Conservation (phyloP, 2,329 filamentous ascomycete species). For the Aspergillus melleus region DNA sequence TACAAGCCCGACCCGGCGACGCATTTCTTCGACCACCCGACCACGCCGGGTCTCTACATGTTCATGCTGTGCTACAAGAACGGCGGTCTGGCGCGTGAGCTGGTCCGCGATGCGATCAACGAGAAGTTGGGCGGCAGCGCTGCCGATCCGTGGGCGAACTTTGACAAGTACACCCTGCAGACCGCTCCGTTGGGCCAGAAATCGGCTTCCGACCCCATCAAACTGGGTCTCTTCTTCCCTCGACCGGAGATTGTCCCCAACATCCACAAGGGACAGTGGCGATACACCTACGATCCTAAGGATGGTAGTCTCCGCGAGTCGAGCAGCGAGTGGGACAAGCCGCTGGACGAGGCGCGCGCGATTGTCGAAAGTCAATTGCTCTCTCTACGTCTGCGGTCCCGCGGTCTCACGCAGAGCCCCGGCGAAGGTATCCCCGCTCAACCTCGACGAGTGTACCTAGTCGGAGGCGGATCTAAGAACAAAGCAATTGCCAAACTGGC, state of each 20-base stretch:
- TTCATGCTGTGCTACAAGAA: slow-evolving; percentile 99
- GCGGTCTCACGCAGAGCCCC: slow-evolving; percentile 67
- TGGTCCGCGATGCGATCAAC: slow-evolving; percentile 79
- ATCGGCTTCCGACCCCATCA: slow-evolving; percentile 60
- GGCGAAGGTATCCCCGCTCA: slow-evolving; percentile 68
- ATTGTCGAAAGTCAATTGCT: slow-evolving; percentile 96
- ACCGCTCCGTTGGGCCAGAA: slow-evolving; percentile 69
- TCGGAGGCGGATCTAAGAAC: slow-evolving; percentile 89
- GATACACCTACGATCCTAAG: slow-evolving; percentile 62
- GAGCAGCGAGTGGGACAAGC: slow-evolving; percentile 54
- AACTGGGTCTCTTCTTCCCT: slow-evolving; percentile 91
- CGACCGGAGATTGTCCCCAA: slow-evolving; percentile 96
- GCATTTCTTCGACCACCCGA: slow-evolving; percentile 98
- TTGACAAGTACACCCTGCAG: slow-evolving; percentile 71
- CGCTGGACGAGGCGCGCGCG: slow-evolving; percentile 71
- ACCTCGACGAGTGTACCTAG: slow-evolving; percentile 86
- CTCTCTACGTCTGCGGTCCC: slow-evolving; percentile 82
- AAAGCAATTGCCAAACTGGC: slow-evolving; percentile 81
- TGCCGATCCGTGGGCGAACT: slow-evolving; percentile 69
- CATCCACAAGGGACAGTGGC: slow-evolving; percentile 80
- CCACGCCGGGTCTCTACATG: slow-evolving; percentile 90
- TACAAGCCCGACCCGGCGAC: slow-evolving; percentile 89
- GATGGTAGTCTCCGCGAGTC: slow-evolving; percentile 56
- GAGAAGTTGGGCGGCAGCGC: slow-evolving; percentile 43
- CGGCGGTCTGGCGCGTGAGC: slow-evolving; percentile 87